Conservation (phyloP, 257 asterid species). For the Nicotiana paniculata region DNA sequence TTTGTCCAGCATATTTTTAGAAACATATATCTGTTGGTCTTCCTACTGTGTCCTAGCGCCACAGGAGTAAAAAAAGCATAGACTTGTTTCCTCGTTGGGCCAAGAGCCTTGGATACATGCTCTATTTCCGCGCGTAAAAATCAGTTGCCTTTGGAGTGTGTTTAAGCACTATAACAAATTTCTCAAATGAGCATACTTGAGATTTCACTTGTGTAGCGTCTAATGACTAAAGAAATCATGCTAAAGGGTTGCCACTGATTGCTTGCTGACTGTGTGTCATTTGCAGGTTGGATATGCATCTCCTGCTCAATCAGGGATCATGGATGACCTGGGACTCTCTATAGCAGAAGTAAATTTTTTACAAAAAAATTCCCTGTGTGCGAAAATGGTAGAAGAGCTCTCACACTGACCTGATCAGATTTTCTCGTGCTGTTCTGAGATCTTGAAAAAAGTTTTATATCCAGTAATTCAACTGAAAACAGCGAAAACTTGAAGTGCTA, state of each 20-base stretch:
- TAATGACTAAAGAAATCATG: neutral
- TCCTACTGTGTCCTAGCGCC: neutral
- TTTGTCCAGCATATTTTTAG: neutral
- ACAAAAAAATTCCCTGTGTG: neutral
- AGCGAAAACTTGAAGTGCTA: neutral
- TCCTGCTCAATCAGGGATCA: slow-evolving; percentile 27
- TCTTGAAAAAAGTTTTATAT: neutral
- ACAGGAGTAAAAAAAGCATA: neutral
- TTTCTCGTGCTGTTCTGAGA: neutral
- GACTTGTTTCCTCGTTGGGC: neutral
- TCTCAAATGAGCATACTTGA: neutral
- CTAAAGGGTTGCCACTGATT: neutral
- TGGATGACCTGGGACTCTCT: slow-evolving; percentile 21
- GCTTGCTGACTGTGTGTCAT: neutral
- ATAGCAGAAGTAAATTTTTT: slow-evolving; percentile 13
- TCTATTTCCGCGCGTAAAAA: neutral
- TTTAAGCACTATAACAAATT: neutral
- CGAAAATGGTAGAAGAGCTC: neutral
- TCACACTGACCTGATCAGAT: neutral
- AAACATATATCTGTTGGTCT: neutral
- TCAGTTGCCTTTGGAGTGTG: neutral
- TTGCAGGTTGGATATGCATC: slow-evolving; percentile 20
- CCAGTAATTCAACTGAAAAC: neutral
- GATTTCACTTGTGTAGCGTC: neutral
- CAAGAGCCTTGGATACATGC: neutral